Conservation (phyloP, 495 filamentous ascomycete genomes). For the Achaetomiella virescens region DNA sequence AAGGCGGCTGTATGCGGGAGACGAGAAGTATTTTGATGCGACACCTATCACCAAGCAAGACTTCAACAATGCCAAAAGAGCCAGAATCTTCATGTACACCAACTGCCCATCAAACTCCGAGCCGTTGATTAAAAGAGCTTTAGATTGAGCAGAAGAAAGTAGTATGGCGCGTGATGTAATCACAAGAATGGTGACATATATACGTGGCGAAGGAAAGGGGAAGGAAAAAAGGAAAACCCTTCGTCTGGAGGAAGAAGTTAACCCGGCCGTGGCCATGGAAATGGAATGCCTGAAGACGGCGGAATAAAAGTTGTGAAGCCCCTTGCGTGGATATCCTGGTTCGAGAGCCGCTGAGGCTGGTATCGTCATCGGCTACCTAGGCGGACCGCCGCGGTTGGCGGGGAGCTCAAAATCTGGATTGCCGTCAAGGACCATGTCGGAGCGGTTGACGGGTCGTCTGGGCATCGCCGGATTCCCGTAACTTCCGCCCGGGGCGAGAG, state of each 20-base stretch:
- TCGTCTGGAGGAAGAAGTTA: neutral
- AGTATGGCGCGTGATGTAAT: neutral
- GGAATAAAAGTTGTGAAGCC: neutral
- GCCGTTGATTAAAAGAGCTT: neutral
- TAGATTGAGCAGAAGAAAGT: slow-evolving; percentile 1
- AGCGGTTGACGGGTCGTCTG: slow-evolving; percentile 40
- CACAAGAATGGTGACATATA: slow-evolving; percentile 3
- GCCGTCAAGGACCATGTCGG: slow-evolving; percentile 56
- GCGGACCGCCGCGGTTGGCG: slow-evolving; percentile 22
- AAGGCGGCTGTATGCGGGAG: too few relatives aligned
- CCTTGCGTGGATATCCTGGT: neutral
- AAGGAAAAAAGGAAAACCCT: neutral
- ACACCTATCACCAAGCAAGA: too few relatives aligned
- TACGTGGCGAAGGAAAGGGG: neutral
- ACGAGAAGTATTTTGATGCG: too few relatives aligned
- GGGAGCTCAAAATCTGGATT: slow-evolving; percentile 73
- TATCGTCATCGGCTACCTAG: slow-evolving; percentile 10
- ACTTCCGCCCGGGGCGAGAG: slow-evolving; percentile 24
- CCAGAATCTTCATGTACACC: neutral
- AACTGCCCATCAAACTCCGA: neutral
- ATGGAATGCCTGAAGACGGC: neutral
- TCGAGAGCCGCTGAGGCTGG: slow-evolving; percentile 28
- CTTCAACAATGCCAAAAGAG: neutral
- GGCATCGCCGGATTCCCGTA: slow-evolving; percentile 13
- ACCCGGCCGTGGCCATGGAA: neutral